Evolutionary conservation across 768 basidiomycete species (phyloP), one percentile per base, ranked within the genome.

Genomic region (Tylopilus balloui): DNA sequence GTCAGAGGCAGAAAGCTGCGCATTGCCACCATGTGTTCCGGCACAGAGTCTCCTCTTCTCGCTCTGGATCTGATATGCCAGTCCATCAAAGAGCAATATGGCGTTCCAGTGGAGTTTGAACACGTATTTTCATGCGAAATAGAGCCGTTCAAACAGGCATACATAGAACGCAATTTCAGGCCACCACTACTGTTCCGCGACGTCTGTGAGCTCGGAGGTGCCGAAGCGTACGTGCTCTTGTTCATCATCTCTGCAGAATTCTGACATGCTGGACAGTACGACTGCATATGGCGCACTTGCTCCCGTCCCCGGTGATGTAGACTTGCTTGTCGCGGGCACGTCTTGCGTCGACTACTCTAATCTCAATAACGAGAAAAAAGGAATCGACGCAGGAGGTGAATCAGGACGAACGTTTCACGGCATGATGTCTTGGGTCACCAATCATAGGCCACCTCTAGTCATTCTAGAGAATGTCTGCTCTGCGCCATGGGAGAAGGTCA

Each of bases 271-370:
- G 44, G 20, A 28, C 45, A 95, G 93, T 19, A 84, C 90, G 48
- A 97, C 93, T 0, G 94, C 93, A 0, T 97, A 97, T 64, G 94
- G 94, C 4, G 81, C 91, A 12, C 71, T 87, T 29, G 89, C 80
- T 3, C 74, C 81, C 27, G 92, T 97, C 4, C 94, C 94, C 0
- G 92, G 91, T 12, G 83, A 94, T 54, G 89, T 91, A 24, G 93
- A 96, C 65, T 73, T 96, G 47, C 76, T 95, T 24, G 79, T 97
- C 50, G 94, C 94, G 3, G 94, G 94, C 25, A 97, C 94, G 1
- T 95, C 92, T 19, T 97, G 94, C 53, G 93, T 96, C 55, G 94
- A 96, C 63, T 96, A 95, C 58, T 96, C 94, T n/a, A 91, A 86
- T 60, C 78, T 97, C 50, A 97, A 97, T 66, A 92, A 87, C 57